A percentile compares a stretch with the other conserved stretches of the same genome.
These are phyloP conservation scores for Neurospora africana DNA, from an alignment of 495 filamentous ascomycete species.

Conservation along the genomic window DNA sequence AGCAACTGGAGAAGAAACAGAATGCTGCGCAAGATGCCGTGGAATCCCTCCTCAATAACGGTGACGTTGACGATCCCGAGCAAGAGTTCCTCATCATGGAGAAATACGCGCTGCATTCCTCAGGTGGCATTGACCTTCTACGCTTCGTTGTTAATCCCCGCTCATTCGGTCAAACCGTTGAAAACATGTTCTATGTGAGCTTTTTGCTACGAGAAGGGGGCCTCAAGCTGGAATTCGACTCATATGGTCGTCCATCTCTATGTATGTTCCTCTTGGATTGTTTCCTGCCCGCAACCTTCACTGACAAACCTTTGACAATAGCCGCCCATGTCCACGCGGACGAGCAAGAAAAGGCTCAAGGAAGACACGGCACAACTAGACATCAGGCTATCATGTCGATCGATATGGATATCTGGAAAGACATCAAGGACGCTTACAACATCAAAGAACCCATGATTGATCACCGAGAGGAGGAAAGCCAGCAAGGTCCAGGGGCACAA, in stretches of 20 bases:
- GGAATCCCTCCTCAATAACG: constrained; percentile 26
- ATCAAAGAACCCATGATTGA: constrained; percentile 73
- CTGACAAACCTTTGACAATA: constrained; percentile 6
- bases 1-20: constrained; percentile 29
- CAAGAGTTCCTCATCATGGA: constrained; percentile 39
- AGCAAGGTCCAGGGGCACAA: constrained; percentile 42
- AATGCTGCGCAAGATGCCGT: constrained; percentile 29
- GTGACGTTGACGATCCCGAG: constrained; percentile 20
- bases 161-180: constrained; percentile 90
- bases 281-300: not conserved
- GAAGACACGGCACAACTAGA: constrained; percentile 41
- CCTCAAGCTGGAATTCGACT: constrained; percentile 54
- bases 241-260: constrained; percentile 56
- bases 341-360: constrained; percentile 5
- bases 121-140: constrained; percentile 63
- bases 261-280: constrained; percentile 39
- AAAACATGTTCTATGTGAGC: constrained; percentile 94
- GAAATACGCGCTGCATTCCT: constrained; percentile 44
- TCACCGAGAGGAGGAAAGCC: constrained; percentile 56
- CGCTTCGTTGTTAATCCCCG: constrained; percentile 77
- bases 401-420: constrained; percentile 71
- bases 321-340: constrained; percentile 16
- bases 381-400: constrained; percentile 79
- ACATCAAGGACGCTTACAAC: constrained; percentile 60
- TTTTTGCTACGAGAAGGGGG: constrained; percentile 86